These are phyloP conservation scores for Coniferiporia weirii DNA, from an alignment of 1,284 basidiomycete species.

Conservation along the genomic window DNA sequence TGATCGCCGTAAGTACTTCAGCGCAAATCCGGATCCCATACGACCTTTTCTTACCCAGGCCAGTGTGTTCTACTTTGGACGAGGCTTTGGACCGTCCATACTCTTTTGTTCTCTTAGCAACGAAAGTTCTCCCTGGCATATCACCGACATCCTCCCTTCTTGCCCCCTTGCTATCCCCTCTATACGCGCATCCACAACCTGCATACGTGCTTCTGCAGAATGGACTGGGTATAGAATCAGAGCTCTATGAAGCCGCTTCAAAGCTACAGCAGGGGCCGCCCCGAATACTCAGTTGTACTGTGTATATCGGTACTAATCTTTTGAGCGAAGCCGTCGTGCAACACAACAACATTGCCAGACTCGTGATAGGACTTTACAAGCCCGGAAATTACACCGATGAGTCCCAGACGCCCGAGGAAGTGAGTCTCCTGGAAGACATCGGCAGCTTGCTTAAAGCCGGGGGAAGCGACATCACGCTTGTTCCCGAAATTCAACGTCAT, in stretches of 20 bases:
- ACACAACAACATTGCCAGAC: constrained; percentile 47
- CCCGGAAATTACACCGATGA: constrained; percentile 37
- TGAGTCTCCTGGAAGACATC: constrained; percentile 41
- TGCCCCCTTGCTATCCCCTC: constrained; percentile 47
- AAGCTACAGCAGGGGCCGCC: constrained; percentile 32
- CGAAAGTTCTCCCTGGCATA: constrained; percentile 72
- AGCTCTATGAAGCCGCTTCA: constrained; percentile 53
- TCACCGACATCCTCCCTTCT: constrained; percentile 53
- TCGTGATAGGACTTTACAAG: constrained; percentile 51
- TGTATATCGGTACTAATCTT: constrained; percentile 52
- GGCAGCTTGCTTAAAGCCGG: constrained; percentile 41
- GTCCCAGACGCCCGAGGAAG: constrained; percentile 40
- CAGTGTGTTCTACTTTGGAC: constrained; percentile 53
- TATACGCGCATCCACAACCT: constrained; percentile 48
- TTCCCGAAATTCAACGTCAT: constrained; percentile 53
- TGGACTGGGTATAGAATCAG: constrained; percentile 69
- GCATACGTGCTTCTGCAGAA: constrained; percentile 73
- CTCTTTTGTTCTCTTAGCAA: constrained; percentile 63
- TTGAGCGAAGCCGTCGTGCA: constrained; percentile 41
- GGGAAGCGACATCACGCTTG: constrained; percentile 43
- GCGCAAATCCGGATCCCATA: not conserved
- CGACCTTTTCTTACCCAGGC: constrained; percentile 2
- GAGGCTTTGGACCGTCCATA: constrained; percentile 59
- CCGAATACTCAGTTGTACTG: constrained; percentile 48
- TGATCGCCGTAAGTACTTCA: constrained; percentile 43